Conservation (phyloP, 192 early-diverging fungal genomes). For the Helicostylum pulchrum region DNA sequence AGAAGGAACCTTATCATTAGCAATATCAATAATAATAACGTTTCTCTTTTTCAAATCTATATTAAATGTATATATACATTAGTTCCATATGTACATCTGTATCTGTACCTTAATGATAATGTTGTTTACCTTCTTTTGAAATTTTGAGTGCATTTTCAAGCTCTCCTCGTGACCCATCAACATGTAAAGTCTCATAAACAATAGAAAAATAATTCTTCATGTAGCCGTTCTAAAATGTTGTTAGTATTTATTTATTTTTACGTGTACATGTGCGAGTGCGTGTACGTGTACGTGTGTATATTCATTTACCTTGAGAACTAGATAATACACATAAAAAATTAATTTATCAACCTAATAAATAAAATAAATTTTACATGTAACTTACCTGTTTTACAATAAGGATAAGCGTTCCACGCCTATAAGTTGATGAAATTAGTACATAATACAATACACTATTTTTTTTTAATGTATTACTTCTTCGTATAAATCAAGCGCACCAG, state of each 20-base stretch:
- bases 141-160: constrained; percentile 59
- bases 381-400: constrained; percentile 49
- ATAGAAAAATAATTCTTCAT: constrained; percentile 72
- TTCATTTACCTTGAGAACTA: constrained; percentile 15
- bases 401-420: constrained; percentile 77
- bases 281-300: background rate
- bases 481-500: constrained; percentile 63
- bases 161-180: constrained; percentile 64
- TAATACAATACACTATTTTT: background rate
- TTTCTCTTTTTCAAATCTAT: constrained; percentile 57
- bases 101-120: background rate
- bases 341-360: background rate
- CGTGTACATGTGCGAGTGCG: background rate
- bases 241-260: background rate
- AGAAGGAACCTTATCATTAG: constrained; percentile 56
- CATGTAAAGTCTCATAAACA: constrained; percentile 70
- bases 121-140: constrained; percentile 18
- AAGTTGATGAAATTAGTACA: background rate
- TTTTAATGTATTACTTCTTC: constrained; percentile 46
- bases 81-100: background rate
- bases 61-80: too few species aligned
- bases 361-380: too few species aligned
- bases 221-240: constrained; percentile 48
- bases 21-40: constrained; percentile 63
- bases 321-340: too few species aligned